Conservation (phyloP, 768 basidiomycete species). For the Pisolithus sp. region DNA sequence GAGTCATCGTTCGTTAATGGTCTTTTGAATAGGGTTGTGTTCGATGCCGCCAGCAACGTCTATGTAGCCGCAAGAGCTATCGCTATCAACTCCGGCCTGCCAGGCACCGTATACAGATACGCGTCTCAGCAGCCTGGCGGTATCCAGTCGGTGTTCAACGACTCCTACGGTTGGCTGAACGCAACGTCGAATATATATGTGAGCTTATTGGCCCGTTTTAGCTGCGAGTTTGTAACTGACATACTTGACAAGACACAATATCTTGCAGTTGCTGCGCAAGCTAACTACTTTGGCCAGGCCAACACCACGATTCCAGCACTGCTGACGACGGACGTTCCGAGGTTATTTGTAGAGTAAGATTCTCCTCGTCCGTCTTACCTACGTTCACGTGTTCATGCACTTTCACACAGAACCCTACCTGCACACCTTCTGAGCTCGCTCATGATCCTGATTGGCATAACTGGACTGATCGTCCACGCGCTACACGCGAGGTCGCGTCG, state of each 20-base stretch:
- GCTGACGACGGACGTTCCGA: constrained; percentile 37
- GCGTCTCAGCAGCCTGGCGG: constrained; percentile 40
- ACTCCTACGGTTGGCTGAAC: constrained; percentile 45
- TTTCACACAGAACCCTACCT: constrained; percentile 41
- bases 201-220: constrained; percentile 4
- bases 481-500: constrained; percentile 42
- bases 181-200: constrained; percentile 37
- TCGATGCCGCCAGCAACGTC: constrained; percentile 28
- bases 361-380: constrained; percentile 3
- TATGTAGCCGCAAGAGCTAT: constrained; percentile 48
- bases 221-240: not conserved
- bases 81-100: constrained; percentile 45
- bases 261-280: constrained; percentile 50
- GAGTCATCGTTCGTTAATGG: not conserved
- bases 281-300: constrained; percentile 48
- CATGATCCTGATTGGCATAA: constrained; percentile 42
- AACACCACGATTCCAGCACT: constrained; percentile 34
- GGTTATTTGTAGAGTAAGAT: constrained; percentile 55
- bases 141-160: constrained; percentile 39
- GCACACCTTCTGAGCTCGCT: constrained; percentile 44
- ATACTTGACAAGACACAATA: constrained; percentile 41
- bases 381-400: not conserved
- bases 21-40: constrained; percentile 34
- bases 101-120: constrained; percentile 53
- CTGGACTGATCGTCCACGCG: constrained; percentile 44